Base-by-base conservation (phyloP, 352 stramenopile species). In the Lagenidium sp. region DNA sequence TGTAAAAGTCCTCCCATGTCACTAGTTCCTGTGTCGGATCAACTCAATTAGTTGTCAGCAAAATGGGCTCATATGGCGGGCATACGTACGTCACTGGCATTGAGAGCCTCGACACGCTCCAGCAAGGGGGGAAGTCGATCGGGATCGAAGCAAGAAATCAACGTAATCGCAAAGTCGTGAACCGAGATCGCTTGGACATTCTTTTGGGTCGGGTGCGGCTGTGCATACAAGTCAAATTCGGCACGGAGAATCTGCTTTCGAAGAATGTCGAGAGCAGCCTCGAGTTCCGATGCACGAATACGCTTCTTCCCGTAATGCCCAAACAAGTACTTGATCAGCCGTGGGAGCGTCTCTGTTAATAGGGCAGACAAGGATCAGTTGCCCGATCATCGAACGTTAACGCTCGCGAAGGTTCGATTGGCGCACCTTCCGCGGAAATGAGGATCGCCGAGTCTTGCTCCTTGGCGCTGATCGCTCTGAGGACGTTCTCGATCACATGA, bases 201-300 rank as follows among this genome's bases (percentile, higher is more conserved):
- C 36, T 69, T 82, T 28, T 56, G 19, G 12, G 19, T 50, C 35
- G 64, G 63, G 44, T 78, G 50, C 20, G 58, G 41, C 16, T 59
- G 72, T 7, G 74, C 73, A 49, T 84, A 89, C 25, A 85, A 35
- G 50, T 89, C 77, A 43, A 85, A 88, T 53, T 89, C 71, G 5
- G 66, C 71, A 28, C 59, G 61, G 8, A 89, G 54, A 12, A 89
- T 73, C 31, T 79, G 54, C 30, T 79, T 70, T 30, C 71, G 68
- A 21, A 87, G 39, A 45, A 47, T 35, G 47, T 86, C 60, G 25
- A 89, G 53, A 23, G 60, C 65, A 3, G 52, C 40, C 22, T 60
- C 58, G 13, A 89, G 63, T 18, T 89, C 73, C 12, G 54, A 54
- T 25, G 74, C 49, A 21, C 54, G 71, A 38, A 86, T 89, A 18